These are phyloP conservation scores for Pythium phragmiticola DNA, from an alignment of 352 stramenopile species.

Conservation along the genomic window DNA sequence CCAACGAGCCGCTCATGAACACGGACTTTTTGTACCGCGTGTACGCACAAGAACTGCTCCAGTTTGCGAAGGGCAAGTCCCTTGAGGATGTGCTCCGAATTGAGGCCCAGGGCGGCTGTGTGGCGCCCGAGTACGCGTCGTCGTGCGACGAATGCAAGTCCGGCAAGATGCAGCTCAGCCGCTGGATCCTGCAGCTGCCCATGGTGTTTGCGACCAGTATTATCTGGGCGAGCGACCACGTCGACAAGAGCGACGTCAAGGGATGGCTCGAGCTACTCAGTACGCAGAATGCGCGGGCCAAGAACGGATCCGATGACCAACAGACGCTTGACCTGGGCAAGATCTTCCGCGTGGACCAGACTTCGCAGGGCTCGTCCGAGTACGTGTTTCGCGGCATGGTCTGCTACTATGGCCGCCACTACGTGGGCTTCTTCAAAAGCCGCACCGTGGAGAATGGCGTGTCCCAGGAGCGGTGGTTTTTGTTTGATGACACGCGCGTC, in stretches of 20 bases:
- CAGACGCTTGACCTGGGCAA: conserved; percentile 62
- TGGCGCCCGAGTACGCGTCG: conserved; percentile 30
- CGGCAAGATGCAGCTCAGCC: conserved; percentile 44
- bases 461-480: conserved; percentile 61
- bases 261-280: conserved; percentile 70
- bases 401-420: conserved; percentile 85
- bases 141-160: conserved; percentile 54
- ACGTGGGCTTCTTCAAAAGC: conserved; percentile 85
- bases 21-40: conserved; percentile 84
- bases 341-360: conserved; percentile 60
- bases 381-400: conserved; percentile 82
- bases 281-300: conserved; percentile 36
- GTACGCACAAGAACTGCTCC: conserved; percentile 71
- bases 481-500: conserved; percentile 85
- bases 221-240: conserved; percentile 73
- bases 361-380: conserved; percentile 27
- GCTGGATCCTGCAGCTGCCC: conserved; percentile 80
- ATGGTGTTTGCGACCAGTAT: conserved; percentile 87
- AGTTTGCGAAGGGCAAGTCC: conserved; percentile 31
- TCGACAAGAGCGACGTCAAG: conserved; percentile 67
- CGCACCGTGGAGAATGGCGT: conserved; percentile 53
- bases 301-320: conserved; percentile 24
- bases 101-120: conserved; percentile 47
- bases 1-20: conserved; percentile 77
- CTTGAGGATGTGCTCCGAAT: conserved; percentile 57